Evolutionary conservation across 176 grass and related monocot genomes (phyloP).

Genomic region (Carex cristatella): DNA sequence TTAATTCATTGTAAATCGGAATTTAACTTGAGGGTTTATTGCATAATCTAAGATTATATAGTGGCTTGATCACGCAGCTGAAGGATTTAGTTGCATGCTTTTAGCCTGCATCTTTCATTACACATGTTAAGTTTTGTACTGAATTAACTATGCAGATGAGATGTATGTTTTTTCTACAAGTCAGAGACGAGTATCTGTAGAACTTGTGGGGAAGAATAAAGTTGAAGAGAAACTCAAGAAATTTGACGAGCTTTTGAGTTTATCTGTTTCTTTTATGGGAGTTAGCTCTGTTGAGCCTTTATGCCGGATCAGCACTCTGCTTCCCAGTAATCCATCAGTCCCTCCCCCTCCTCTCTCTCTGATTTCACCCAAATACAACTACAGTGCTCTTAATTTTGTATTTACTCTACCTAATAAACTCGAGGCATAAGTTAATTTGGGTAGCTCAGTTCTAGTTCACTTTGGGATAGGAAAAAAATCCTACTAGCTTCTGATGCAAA

Average conservation of each 20-base stretch:
- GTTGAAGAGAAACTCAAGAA: conserved; percentile 84
- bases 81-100: neutral
- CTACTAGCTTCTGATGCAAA: neutral
- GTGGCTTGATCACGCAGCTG: neutral
- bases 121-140: neutral
- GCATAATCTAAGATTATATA: neutral
- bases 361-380: neutral
- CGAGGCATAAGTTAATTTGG: neutral
- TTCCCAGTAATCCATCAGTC: conserved; percentile 49
- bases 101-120: neutral
- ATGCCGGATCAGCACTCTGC: conserved; percentile 45
- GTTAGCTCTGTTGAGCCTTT: conserved; percentile 51
- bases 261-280: conserved; percentile 75
- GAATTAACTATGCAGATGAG: conserved; percentile 50
- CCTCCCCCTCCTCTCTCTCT: neutral
- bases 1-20: neutral
- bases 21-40: neutral
- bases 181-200: conserved; percentile 66
- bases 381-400: neutral
- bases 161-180: conserved; percentile 94
- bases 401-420: neutral
- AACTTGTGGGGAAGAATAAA: conserved; percentile 77
- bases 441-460: neutral
- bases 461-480: neutral
- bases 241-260: conserved; percentile 46